These are phyloP conservation scores for Amanita rimosa DNA, from an alignment of 768 basidiomycete genomes.

Conservation along the genomic window DNA sequence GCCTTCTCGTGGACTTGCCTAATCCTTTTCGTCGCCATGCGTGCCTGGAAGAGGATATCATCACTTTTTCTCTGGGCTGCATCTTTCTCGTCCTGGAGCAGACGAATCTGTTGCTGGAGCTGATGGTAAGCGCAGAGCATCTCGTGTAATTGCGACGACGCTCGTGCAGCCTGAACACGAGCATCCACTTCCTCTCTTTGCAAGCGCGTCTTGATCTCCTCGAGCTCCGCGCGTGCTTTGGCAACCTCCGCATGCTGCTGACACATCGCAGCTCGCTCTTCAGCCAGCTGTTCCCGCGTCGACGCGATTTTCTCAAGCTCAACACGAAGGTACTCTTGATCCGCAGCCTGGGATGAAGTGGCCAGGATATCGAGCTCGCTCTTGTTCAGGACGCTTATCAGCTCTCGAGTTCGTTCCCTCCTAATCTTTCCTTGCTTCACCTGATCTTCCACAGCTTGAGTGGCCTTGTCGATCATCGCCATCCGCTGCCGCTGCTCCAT, in stretches of 20 bases:
- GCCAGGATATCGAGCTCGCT: conserved; percentile 6
- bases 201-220: neutral
- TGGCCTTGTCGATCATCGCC: neutral
- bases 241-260: conserved; percentile 1
- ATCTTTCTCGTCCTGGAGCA: conserved; percentile 1
- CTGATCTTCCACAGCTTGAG: neutral
- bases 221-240: neutral
- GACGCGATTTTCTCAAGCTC: conserved; percentile 2
- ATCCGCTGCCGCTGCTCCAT: neutral
- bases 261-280: conserved; percentile 1
- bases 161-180: neutral
- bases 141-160: neutral
- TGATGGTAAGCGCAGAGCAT: neutral
- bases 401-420: conserved; percentile 3
- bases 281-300: neutral
- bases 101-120: neutral
- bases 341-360: neutral
- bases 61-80: neutral
- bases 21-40: neutral
- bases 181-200: neutral
- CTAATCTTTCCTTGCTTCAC: conserved; percentile 2
- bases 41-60: neutral
- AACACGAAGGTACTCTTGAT: neutral
- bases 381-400: conserved; percentile 1
- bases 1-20: conserved; percentile 1